Base-by-base conservation (phyloP, 2,329 filamentous ascomycete genomes). In the Arthrobotrys musiformis region DNA sequence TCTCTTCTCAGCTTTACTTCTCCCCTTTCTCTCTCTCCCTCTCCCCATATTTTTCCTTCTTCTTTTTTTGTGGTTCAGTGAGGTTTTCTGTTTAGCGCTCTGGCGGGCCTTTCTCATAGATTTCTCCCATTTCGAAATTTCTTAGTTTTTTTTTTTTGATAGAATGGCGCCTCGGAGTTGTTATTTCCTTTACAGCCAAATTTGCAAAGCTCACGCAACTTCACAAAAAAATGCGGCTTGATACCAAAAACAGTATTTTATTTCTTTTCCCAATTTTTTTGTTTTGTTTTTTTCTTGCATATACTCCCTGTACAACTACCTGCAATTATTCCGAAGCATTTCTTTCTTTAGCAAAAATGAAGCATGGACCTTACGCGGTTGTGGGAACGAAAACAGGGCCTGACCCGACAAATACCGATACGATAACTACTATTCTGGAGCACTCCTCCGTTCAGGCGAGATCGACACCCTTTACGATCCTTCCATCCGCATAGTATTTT, bases 261-360 rank as follows among this genome's bases (percentile, higher is more conserved):
- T 64, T 64, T 40, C 15, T 56, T 67, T 56, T 54, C 22, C 19
- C n/a, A n/a, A 70, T 44, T 44, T 46, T 37, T 22, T 64, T 64
- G 26, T 8, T 56, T 67, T 56, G 40, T n/a, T 15, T 42, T 44
- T 44, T 40, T 19, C 40, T 56, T 76, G 64, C 52, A 76, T 76
- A 66, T 67, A 77, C 73, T 66, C 69, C 73, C 46, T 77, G 73
- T 77, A 77, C 63, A 70, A 70, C 70, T 76, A 77, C 60, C n/a
- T 67, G 52, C 66, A 50, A 67, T 67, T 68, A 73, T 67, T 58
- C 68, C 68, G 48, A 72, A n/a, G 40, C 17, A 35, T 46, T 70
- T 64, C 33, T 70, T 26, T 54, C 37, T 52, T 42, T 70, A 58
- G 48, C 54, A 58, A 24, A 58, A 58, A 58, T 7, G 3, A 62